These are phyloP conservation scores for Piper longum DNA, from an alignment of 164 flowering plant species.

Conservation along the genomic window DNA sequence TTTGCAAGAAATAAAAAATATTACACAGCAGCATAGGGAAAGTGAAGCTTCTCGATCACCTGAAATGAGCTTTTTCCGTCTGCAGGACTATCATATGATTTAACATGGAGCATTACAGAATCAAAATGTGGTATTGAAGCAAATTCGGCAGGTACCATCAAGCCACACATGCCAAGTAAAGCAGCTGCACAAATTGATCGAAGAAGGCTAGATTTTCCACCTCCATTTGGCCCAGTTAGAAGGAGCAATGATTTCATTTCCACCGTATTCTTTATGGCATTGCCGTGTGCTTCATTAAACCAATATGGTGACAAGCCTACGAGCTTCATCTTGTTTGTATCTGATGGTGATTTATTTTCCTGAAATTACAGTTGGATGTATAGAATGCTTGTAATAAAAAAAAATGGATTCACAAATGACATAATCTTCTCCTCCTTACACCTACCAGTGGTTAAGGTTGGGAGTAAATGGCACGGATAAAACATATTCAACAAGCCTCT, in stretches of 20 bases:
- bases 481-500: no score
- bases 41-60: constrained; percentile 18
- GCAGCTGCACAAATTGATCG: constrained; percentile 91
- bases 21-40: background rate
- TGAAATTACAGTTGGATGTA: constrained; percentile 12
- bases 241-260: constrained; percentile 82
- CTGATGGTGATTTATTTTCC: constrained; percentile 25
- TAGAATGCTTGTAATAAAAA: no score
- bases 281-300: constrained; percentile 79
- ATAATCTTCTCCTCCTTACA: no score
- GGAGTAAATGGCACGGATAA: no score
- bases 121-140: constrained; percentile 91
- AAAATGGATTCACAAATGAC: no score
- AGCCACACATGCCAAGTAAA: constrained; percentile 87
- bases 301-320: constrained; percentile 82
- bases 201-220: constrained; percentile 96
- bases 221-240: constrained; percentile 97
- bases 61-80: constrained; percentile 98
- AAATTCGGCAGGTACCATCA: constrained; percentile 90
- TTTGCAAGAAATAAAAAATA: background rate
- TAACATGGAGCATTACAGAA: constrained; percentile 93
- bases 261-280: constrained; percentile 61
- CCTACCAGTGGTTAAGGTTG: no score
- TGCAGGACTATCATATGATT: constrained; percentile 95
- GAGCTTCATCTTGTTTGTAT: constrained; percentile 39